These are phyloP conservation scores for Theileria annulata DNA, from an alignment of 169 alveolate species.

Conservation along the genomic window DNA sequence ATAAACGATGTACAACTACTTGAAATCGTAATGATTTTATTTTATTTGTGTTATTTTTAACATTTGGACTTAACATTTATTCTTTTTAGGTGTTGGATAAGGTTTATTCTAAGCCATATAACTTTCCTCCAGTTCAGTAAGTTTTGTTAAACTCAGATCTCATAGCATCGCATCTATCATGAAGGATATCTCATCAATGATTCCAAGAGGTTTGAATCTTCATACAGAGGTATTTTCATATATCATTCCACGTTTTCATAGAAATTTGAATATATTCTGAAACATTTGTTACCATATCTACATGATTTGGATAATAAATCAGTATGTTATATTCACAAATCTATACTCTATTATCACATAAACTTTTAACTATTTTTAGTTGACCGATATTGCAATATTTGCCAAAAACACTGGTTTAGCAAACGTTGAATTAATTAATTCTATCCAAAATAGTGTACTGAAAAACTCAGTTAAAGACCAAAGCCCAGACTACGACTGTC, in stretches of 20 bases:
- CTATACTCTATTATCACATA: slow-evolving; percentile 5
- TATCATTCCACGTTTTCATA: neutral
- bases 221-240: slow-evolving; percentile 4
- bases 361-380: slow-evolving; percentile 15
- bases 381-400: slow-evolving; percentile 59
- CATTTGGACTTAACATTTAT: slow-evolving; percentile 29
- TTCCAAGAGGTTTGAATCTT: slow-evolving; percentile 28
- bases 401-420: slow-evolving; percentile 42
- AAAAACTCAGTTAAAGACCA: slow-evolving; percentile 20
- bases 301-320: slow-evolving; percentile 45
- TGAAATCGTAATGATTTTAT: slow-evolving; percentile 52
- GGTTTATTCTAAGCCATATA: slow-evolving; percentile 24
- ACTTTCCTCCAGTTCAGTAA: slow-evolving; percentile 51
- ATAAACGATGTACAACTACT: slow-evolving; percentile 71
- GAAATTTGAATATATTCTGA: slow-evolving; percentile 23
- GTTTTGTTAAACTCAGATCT: neutral
- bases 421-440: slow-evolving; percentile 35
- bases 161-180: slow-evolving; percentile 40
- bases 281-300: slow-evolving; percentile 42
- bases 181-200: slow-evolving; percentile 15
- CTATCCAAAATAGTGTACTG: slow-evolving; percentile 32
- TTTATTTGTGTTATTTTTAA: neutral
- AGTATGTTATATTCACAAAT: slow-evolving; percentile 43
- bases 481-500: slow-evolving; percentile 57
- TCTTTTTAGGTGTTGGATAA: slow-evolving; percentile 37